Evolutionary conservation across 106 monocot genomes (phyloP), one percentile per base, ranked within the genome.

Genomic region (Allium cepa): DNA sequence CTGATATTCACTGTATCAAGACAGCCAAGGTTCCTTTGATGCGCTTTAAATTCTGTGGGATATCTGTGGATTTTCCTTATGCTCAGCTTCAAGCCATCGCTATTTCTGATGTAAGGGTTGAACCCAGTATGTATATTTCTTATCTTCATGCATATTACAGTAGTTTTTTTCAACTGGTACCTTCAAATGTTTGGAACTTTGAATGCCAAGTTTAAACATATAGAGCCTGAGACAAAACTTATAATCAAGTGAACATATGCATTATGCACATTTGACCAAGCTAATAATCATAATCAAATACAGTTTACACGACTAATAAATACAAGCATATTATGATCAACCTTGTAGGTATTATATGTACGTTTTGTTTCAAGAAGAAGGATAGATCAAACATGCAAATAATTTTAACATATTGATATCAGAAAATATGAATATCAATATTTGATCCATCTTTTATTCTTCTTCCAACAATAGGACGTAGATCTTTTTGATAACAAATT

Each of bases 21-120:
- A 76, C 49, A 73, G 81, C 81, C 45, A 81, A 81, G 69, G 69
- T 76, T 51, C 76, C 76, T 56, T 59, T 77, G 17, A 81, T 81
- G 76, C 72, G 81, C 49, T 81, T 73, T 64, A 81, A 81, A 51
- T 81, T 73, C 71, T 73, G 64, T 81, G 81, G 81, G 27, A 59
- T 81, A 15, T 55, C 72, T 8, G 71, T 81, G 48, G 81, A 76
- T 67, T 76, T 81, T 81, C 81, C 81, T 55, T 81, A 72, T 72
- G 72, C 72, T 9, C 81, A 69, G 60, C 66, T 81, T 68, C 46
- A 64, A 45, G 72, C 57, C 49, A 16, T 18, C 27, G 67, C 81
- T 45, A 72, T 81, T 67, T 61, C 72, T 49, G 72, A 72, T 72
- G 76, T 80, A 71, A 71, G 80, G 11, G 11, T 47, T 47, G 16